Conservation (phyloP, 2,329 filamentous ascomycete species). For the Talaromyces sp. region DNA sequence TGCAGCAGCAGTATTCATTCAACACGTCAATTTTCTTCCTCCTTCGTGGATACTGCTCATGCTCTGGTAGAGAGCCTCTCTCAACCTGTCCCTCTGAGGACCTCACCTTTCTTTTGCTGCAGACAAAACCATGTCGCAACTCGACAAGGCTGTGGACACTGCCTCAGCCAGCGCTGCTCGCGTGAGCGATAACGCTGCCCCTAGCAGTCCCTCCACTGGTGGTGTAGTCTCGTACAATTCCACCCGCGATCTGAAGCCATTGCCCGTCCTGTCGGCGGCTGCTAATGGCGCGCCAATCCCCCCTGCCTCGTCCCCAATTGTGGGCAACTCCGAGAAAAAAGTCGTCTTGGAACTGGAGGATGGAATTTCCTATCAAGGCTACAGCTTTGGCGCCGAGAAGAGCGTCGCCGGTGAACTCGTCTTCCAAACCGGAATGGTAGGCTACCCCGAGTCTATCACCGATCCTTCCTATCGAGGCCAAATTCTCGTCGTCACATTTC, state of each 20-base stretch:
- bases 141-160: constrained; percentile 6
- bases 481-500: constrained; percentile 94
- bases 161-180: constrained; percentile 18
- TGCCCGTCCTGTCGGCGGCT: constrained; percentile 21
- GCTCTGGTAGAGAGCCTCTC: constrained; percentile 31
- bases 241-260: constrained; percentile 25
- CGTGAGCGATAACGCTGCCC: constrained; percentile 16
- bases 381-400: constrained; percentile 93
- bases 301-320: constrained; percentile 58
- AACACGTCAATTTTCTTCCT: constrained; percentile 9
- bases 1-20: constrained; percentile 23
- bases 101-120: constrained; percentile 12
- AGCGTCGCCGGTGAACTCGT: constrained; percentile 94
- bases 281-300: constrained; percentile 35
- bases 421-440: constrained; percentile 99
- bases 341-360: constrained; percentile 90
- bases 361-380: constrained; percentile 84
- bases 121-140: constrained; percentile 7
- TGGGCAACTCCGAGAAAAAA: constrained; percentile 50
- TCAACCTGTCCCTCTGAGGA: constrained; percentile 34
- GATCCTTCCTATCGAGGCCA: constrained; percentile 86
- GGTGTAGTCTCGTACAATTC: constrained; percentile 34
- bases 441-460: constrained; percentile 92
- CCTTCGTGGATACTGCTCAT: constrained; percentile 28
- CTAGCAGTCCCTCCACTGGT: constrained; percentile 35